Evolutionary conservation across 805 yeast genomes (phyloP), one percentile per base, ranked within the genome.

Genomic region (Saccharomyces paradoxus): DNA sequence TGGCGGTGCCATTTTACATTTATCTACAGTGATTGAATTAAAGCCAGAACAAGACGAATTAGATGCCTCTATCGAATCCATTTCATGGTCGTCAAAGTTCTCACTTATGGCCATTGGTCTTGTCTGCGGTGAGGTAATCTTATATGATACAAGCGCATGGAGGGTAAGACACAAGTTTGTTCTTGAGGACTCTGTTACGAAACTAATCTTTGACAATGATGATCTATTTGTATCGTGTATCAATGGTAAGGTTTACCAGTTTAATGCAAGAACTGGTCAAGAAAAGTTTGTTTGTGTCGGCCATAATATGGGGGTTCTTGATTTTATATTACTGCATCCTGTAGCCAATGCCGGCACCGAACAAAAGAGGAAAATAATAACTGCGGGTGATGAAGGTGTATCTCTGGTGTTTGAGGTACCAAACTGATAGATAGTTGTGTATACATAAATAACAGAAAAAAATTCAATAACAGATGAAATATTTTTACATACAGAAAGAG

Each of bases 361-460:
- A 17, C 37, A 55, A 30, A 60, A 59, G n/a, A 77, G 79, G 51
- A 83, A 84, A 67, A 65, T 94, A 48, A 78, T 90, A 41, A 89
- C 97, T 22, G 99, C 97, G 13, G 97, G 97, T 59, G 99, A 94
- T 69, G 99, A 94, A 71, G 96, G 96, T 61, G 97, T 94, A 31
- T 82, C 95, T 12, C 75, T 92, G 59, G 81, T 92, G 10, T 90
- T 83, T 62, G 75, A 77, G 56, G 64, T 68, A 28, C 72, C 71
- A 56, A 65, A 64, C 49, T 65, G 56, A 55, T 37, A 37, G 44
- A 37, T 21, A 37, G 12, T 8, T 24, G 44, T 17, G 44, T 37
- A 37, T 37, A 31, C 7, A 28, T 46, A 46, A 28, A 46, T 28
- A 46, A 37, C 22, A 37, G 24, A 37, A 17, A 37, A 37, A 37